Evolutionary conservation across 164 flowering plant genomes (phyloP).

Genomic region (grape (Vitis vinifera)): ASM3070453v1 NC_081814.1:16388501-16389000

Average conservation of each 20-base stretch:
- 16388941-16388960: no score
- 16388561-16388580: constrained; percentile 50
- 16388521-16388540: constrained; percentile 54
- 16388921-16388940: no score
- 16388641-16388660: constrained; percentile 51
- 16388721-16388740: background rate
- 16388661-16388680: constrained; percentile 45
- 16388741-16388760: no score
- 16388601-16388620: constrained; percentile 61
- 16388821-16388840: constrained; percentile 1
- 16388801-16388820: background rate
- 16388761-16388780: background rate
- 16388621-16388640: constrained; percentile 47
- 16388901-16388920: no score
- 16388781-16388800: background rate
- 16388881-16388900: no score
- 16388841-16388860: constrained; percentile 3
- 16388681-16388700: constrained; percentile 52
- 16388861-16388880: no score
- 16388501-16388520: constrained; percentile 52
- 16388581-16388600: constrained; percentile 41
- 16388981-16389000: no score
- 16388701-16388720: constrained; percentile 25
- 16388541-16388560: constrained; percentile 50
- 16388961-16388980: no score